Percentiles rank a stretch among this genome's conserved stretches.
phyloP scores from a whole-genome alignment of 257 asterid genomes.

The Solanum sparsipilum region DNA sequence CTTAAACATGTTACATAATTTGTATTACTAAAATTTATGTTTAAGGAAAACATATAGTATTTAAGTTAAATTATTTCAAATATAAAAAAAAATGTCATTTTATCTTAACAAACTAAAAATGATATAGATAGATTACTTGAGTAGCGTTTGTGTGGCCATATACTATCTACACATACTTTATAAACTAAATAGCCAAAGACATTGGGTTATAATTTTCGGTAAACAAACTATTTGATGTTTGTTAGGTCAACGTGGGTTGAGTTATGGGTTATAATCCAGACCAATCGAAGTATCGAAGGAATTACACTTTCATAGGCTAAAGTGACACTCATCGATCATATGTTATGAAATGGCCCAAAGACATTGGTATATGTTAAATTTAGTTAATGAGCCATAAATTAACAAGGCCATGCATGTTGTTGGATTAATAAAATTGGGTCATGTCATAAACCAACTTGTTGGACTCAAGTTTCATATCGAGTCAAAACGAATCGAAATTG shows the following conservation, averaged over 20 bases:
- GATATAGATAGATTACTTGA: too few species aligned
- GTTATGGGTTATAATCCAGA: not conserved
- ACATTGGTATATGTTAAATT: not conserved
- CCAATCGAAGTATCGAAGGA: not conserved
- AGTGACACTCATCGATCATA: too few species aligned
- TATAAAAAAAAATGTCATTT: not conserved
- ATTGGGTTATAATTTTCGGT: too few species aligned
- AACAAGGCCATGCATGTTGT: not conserved
- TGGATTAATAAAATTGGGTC: not conserved
- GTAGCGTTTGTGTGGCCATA: not conserved
- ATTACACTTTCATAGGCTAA: not conserved
- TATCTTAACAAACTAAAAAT: not conserved
- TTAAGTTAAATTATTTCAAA: not conserved
- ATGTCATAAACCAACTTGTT: not conserved
- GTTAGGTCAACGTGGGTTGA: not conserved
- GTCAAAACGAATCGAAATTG: not conserved
- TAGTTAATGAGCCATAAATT: not conserved
- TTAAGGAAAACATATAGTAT: not conserved
- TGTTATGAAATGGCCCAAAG: not conserved
- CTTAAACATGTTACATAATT: not conserved
- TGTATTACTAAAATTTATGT: not conserved
- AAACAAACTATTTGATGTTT: not conserved
- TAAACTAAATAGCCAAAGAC: too few species aligned
- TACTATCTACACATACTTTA: too few species aligned
- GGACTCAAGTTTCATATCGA: not conserved